Evolutionary conservation across 345 rosid genomes (phyloP), one percentile per base, ranked within the genome.

Genomic region (Clarkia xantiana): DNA sequence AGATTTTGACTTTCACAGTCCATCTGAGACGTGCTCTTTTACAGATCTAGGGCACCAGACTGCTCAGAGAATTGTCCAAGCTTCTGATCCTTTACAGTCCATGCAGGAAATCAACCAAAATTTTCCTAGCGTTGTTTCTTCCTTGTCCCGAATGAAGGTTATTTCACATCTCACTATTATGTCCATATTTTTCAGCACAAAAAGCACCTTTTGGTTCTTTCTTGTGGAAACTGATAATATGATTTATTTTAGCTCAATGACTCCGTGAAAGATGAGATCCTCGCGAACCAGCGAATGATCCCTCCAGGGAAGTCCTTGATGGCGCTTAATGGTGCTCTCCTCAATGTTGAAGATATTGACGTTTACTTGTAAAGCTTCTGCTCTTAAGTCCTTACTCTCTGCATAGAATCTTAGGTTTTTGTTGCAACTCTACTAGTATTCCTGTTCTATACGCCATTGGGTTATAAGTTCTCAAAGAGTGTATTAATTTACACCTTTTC

Each of bases 31-130:
- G 8, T 20, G 58, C 64, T 56, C 42, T 38, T 51, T 55, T 44
- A 64, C 90, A 91, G 98, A 91, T 80, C 63, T 91, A 60, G 98
- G 98, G 53, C 96, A 91, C 77, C 98, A 91, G 72, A 91, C 98
- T 39, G 94, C 90, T 18, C 96, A 91, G 74, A 80, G 96, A 66
- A 91, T 91, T 62, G 86, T 86, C 52, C 96, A 80, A 43, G 90
- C 95, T 56, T 81, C 94, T 53, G 94, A 91, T 67, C 94, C 98
- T 64, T 63, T 84, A 60, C 98, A 84, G 59, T 75, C 90, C 49
- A 91, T 91, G 96, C 90, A 79, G 62, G 96, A 91, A 73, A 86
- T 91, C 62, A 91, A 72, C 73, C 98, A 86, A 68, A 91, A 91
- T 67, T 91, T 91, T 71, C 98, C 98, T 13, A 87, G 84, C 59